These are phyloP conservation scores for Pulicaria dysenterica DNA, from an alignment of 129 eudicot species.

Conservation along the genomic window DNA sequence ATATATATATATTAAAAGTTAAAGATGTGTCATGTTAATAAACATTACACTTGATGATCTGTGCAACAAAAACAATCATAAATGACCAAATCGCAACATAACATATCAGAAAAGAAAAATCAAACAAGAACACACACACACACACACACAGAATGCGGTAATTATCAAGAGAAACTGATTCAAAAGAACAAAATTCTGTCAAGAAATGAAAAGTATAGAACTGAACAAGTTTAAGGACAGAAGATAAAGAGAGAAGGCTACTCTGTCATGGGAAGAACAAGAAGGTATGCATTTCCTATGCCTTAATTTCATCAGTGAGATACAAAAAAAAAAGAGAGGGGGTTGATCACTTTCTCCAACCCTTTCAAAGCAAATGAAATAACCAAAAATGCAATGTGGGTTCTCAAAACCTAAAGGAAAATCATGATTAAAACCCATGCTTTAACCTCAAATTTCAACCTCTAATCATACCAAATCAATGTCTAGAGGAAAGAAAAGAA, in stretches of 20 bases:
- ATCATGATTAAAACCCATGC: conserved; percentile 58
- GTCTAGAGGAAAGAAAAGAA: conserved; percentile 9
- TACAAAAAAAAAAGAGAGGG: conserved; percentile 30
- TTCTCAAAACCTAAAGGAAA: conserved; percentile 31
- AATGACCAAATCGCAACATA: conserved; percentile 2
- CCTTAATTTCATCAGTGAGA: conserved; percentile 63
- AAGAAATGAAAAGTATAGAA: neutral
- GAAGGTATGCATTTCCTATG: conserved; percentile 70
- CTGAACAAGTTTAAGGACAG: neutral
- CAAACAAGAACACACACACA: neutral
- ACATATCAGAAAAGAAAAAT: neutral
- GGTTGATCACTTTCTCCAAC: conserved; percentile 35
- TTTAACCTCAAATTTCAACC: conserved; percentile 54
- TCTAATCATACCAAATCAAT: conserved; percentile 44
- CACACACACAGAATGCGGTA: too few relatives aligned
- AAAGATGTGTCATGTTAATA: neutral
- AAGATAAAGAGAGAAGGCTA: conserved; percentile 27
- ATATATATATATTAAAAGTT: neutral
- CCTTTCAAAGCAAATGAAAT: conserved; percentile 20
- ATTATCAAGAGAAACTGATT: neutral
- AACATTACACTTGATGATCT: neutral
- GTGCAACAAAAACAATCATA: neutral
- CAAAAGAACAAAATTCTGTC: neutral
- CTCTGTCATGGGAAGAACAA: conserved; percentile 67
- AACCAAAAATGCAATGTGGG: conserved; percentile 32